Percentiles rank a stretch among this genome's conserved stretches.
phyloP scores from a whole-genome alignment of 768 basidiomycete genomes.

The Tylopilus sp. region DNA sequence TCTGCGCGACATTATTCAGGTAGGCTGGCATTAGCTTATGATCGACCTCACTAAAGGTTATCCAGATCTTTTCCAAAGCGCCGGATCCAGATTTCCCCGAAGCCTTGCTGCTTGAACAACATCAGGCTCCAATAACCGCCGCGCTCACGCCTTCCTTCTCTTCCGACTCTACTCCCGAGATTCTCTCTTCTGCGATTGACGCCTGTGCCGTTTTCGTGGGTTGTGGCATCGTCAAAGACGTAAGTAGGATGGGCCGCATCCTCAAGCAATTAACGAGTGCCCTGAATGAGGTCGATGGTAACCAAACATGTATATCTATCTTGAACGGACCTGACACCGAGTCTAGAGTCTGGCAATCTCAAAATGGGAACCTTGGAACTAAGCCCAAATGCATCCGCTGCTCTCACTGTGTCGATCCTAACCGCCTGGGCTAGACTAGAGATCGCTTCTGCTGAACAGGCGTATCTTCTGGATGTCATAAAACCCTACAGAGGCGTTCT shows the following conservation, averaged over 20 bases:
- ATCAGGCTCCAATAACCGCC: constrained; percentile 97
- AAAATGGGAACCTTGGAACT: constrained; percentile 86
- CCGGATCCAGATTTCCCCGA: constrained; percentile 94
- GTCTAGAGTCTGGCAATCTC: constrained; percentile 73
- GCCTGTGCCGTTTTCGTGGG: constrained; percentile 95
- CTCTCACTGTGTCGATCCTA: constrained; percentile 88
- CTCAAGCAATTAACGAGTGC: constrained; percentile 84
- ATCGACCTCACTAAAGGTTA: constrained; percentile 2
- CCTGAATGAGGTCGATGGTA: constrained; percentile 88
- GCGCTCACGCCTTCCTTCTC: constrained; percentile 97
- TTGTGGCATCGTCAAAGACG: constrained; percentile 89
- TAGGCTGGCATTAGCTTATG: constrained; percentile 26
- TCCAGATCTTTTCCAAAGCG: constrained; percentile 79
- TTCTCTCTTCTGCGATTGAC: constrained; percentile 86
- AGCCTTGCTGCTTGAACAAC: constrained; percentile 87
- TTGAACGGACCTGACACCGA: constrained; percentile 6
- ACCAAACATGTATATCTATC: constrained; percentile 1
- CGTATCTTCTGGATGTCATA: constrained; percentile 77
- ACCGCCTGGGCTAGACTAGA: constrained; percentile 96
- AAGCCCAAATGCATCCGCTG: constrained; percentile 91
- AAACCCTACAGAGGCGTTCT: constrained; percentile 74
- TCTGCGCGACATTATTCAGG: constrained; percentile 89
- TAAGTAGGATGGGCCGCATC: constrained; percentile 89
- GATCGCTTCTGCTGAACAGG: constrained; percentile 68
- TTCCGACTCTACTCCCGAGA: constrained; percentile 92